phyloP scores from a whole-genome alignment of 169 alveolate species.

The Amoebophrya sp. region DNA sequence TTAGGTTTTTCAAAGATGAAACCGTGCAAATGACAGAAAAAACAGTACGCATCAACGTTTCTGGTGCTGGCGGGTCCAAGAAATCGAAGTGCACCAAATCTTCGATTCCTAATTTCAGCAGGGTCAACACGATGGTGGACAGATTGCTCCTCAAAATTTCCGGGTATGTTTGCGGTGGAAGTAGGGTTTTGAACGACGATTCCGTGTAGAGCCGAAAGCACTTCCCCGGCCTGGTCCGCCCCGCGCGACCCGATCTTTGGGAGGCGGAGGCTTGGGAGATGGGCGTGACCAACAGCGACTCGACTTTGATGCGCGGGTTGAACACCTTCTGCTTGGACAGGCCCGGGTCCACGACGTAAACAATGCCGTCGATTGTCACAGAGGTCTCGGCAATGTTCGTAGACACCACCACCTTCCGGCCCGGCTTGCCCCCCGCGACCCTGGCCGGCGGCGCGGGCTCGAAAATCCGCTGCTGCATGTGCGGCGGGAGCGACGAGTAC shows the following conservation, averaged over 20 bases:
- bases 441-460: slow-evolving; percentile 86
- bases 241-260: slow-evolving; percentile 68
- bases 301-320: slow-evolving; percentile 58
- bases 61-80: slow-evolving; percentile 99
- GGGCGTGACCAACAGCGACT: slow-evolving; percentile 92
- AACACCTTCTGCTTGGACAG: slow-evolving; percentile 87
- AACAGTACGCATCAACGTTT: slow-evolving; percentile 84
- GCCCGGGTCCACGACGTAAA: slow-evolving; percentile 99
- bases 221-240: slow-evolving; percentile 97
- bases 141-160: slow-evolving; percentile 73
- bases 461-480: slow-evolving; percentile 87
- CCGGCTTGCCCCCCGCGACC: slow-evolving; percentile 75
- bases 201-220: slow-evolving; percentile 96
- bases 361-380: slow-evolving; percentile 95
- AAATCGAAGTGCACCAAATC: slow-evolving; percentile 91
- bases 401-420: slow-evolving; percentile 71
- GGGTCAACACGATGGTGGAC: background rate
- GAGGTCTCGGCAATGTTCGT: slow-evolving; percentile 99
- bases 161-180: slow-evolving; percentile 93
- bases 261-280: slow-evolving; percentile 86
- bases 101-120: background rate
- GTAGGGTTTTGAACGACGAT: slow-evolving; percentile 83
- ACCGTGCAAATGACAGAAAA: background rate
- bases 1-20: too few relatives aligned
- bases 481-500: slow-evolving; percentile 92